Conservation (phyloP, 371 early-diverging fungal species). For the Sporodiniella umbellata region DNA sequence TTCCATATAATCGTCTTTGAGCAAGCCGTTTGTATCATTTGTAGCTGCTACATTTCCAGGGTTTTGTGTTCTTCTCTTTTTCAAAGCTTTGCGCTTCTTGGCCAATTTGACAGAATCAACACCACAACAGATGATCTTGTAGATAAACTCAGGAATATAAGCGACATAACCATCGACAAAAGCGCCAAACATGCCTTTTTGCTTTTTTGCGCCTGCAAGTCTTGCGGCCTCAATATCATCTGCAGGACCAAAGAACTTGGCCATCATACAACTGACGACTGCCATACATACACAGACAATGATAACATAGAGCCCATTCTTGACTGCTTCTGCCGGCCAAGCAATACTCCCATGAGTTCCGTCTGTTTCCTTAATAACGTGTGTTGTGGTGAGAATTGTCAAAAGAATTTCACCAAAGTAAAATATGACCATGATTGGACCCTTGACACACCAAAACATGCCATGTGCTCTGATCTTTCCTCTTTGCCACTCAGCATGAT, state of each 20-base stretch:
- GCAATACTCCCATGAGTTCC: conserved; percentile 28
- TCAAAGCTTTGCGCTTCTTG: conserved; percentile 33
- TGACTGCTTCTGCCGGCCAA: conserved; percentile 44
- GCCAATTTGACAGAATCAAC: conserved; percentile 29
- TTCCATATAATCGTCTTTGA: not conserved
- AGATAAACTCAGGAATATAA: conserved; percentile 43
- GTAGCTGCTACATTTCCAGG: not conserved
- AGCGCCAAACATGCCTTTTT: conserved; percentile 25
- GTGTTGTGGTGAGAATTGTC: conserved; percentile 18
- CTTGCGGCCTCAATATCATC: conserved; percentile 10
- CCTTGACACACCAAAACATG: conserved; percentile 55
- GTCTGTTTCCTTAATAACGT: conserved; percentile 41
- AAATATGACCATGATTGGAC: conserved; percentile 48
- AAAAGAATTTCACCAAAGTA: conserved; percentile 45
- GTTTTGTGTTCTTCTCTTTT: conserved; percentile 7
- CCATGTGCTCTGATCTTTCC: conserved; percentile 41
- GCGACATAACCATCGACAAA: conserved; percentile 37
- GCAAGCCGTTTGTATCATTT: not conserved
- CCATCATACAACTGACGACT: conserved; percentile 37
- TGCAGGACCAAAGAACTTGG: conserved; percentile 28
- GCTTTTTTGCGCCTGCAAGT: not conserved
- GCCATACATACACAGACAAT: conserved; percentile 38
- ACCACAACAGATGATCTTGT: conserved; percentile 30
- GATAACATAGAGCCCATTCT: conserved; percentile 41
- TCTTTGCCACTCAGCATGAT: conserved; percentile 32